These are phyloP conservation scores for Penicillium sp. DNA, from an alignment of 2,329 filamentous ascomycete genomes.

Conservation along the genomic window DNA sequence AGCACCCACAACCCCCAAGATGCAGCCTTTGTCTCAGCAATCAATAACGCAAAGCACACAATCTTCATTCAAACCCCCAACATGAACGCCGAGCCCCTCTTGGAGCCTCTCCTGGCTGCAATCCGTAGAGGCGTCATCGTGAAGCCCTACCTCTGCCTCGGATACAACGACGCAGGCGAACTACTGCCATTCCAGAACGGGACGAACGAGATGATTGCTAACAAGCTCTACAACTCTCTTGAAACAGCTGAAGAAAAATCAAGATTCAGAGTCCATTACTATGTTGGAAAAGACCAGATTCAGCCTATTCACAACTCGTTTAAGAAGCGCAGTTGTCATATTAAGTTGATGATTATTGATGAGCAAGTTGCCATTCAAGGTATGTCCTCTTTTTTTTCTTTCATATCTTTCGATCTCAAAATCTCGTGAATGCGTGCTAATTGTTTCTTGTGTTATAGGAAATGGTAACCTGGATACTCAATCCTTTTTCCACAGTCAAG, in stretches of 20 bases:
- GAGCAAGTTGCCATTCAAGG: slow-evolving; percentile 67
- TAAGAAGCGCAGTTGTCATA: slow-evolving; percentile 69
- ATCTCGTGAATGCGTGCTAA: not conserved
- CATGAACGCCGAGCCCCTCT: slow-evolving; percentile 68
- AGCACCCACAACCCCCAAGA: slow-evolving; percentile 71
- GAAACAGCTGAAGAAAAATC: slow-evolving; percentile 52
- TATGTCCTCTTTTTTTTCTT: not conserved
- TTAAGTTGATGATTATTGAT: slow-evolving; percentile 77
- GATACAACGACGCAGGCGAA: slow-evolving; percentile 78
- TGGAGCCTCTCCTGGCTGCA: slow-evolving; percentile 64
- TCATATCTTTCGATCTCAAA: not conserved
- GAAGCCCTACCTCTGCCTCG: slow-evolving; percentile 71
- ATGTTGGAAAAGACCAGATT: slow-evolving; percentile 72
- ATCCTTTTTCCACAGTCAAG: slow-evolving; percentile 75
- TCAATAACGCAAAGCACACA: slow-evolving; percentile 62
- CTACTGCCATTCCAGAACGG: slow-evolving; percentile 74
- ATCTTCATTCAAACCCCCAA: slow-evolving; percentile 81
- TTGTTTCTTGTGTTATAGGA: slow-evolving; percentile 33
- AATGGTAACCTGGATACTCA: slow-evolving; percentile 82
- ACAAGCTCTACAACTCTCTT: slow-evolving; percentile 59
- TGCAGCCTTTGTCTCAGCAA: slow-evolving; percentile 69
- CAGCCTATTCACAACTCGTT: slow-evolving; percentile 65
- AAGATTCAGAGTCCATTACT: slow-evolving; percentile 65
- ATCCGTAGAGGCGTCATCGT: slow-evolving; percentile 68
- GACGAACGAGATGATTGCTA: slow-evolving; percentile 70